Percentiles rank a stretch among this genome's conserved stretches.
Conservation (phyloP, 768 basidiomycete genomes). For the Crassisporium funariophilum region DNA sequence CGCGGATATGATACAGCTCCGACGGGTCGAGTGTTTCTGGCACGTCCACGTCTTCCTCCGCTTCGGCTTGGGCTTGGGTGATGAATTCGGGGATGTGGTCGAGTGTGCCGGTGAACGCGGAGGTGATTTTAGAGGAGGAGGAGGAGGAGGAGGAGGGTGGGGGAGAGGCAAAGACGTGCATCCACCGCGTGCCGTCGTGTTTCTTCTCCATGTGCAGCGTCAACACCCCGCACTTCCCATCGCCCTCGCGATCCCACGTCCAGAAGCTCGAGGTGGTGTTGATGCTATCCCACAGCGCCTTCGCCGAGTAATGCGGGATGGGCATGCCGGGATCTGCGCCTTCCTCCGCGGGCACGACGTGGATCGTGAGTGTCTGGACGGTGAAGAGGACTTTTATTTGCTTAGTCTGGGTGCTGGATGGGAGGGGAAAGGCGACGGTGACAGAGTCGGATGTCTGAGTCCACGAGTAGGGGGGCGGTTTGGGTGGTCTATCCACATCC, state of each 20-base stretch:
- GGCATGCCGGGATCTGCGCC: constrained; percentile 25
- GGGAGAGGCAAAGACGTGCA: constrained; percentile 73
- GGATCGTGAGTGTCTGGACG: constrained; percentile 63
- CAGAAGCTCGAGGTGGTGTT: constrained; percentile 81
- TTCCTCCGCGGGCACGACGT: constrained; percentile 43
- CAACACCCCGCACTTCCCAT: constrained; percentile 67
- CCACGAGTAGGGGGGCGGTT: constrained; percentile 90
- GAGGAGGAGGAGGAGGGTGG: constrained; percentile 46
- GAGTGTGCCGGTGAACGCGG: too few relatives aligned
- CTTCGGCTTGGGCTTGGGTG: constrained; percentile 27
- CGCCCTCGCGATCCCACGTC: constrained; percentile 87
- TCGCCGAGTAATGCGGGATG: constrained; percentile 61
- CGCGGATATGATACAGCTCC: constrained; percentile 76
- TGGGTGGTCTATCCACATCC: constrained; percentile 35
- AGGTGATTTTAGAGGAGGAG: too few relatives aligned
- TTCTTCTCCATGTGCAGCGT: constrained; percentile 87
- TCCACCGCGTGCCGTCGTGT: constrained; percentile 83
- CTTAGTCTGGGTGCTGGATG: constrained; percentile 61
- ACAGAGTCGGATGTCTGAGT: constrained; percentile 84
- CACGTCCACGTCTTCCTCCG: constrained; percentile 62
- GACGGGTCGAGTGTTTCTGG: constrained; percentile 88
- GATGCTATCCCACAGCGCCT: constrained; percentile 80
- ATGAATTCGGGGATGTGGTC: too few relatives aligned
- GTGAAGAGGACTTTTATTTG: constrained; percentile 71
- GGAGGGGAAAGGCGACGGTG: constrained; percentile 84